phyloP scores from a whole-genome alignment of 371 early-diverging fungal species.

The Apophysomyces elegans region DNA sequence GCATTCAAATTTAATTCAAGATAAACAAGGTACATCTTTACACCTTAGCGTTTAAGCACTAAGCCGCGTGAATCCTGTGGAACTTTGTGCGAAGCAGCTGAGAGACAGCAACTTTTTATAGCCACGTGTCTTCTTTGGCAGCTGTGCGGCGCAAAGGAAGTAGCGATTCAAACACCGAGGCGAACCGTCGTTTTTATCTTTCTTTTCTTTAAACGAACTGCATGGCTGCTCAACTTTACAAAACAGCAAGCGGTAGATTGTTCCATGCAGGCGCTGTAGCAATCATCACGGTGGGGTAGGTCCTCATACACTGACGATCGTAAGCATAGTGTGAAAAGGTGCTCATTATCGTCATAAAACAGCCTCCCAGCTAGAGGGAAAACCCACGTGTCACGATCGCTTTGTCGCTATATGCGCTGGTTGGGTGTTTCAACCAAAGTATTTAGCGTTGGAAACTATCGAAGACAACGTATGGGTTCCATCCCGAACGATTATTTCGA shows the following conservation, averaged over 20 bases:
- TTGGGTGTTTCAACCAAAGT: slow-evolving; percentile 90
- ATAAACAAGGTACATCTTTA: no score
- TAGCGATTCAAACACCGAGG: slow-evolving; percentile 3
- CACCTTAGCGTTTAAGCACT: no score
- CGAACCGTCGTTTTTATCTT: slow-evolving; percentile 6
- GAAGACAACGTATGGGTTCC: slow-evolving; percentile 84
- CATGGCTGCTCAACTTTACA: slow-evolving; percentile 32
- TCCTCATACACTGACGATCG: no score
- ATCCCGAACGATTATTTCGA: slow-evolving; percentile 85
- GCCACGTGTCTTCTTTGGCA: no score
- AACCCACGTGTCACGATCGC: slow-evolving; percentile 84
- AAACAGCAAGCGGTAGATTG: slow-evolving; percentile 28
- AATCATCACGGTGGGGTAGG: slow-evolving; percentile 83
- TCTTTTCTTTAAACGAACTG: background rate
- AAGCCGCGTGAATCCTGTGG: background rate
- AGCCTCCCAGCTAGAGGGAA: slow-evolving; percentile 94
- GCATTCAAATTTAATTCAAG: no score
- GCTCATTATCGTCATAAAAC: background rate
- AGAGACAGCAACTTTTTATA: background rate
- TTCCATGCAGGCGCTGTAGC: slow-evolving; percentile 86
- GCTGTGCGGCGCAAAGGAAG: no score
- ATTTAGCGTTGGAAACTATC: slow-evolving; percentile 97
- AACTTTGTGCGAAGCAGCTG: slow-evolving; percentile 5
- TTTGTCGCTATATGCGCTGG: slow-evolving; percentile 95
- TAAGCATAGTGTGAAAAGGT: background rate